Evolutionary conservation across 352 stramenopile genomes (phyloP).

Genomic region (Phytophthora hybrid): DNA sequence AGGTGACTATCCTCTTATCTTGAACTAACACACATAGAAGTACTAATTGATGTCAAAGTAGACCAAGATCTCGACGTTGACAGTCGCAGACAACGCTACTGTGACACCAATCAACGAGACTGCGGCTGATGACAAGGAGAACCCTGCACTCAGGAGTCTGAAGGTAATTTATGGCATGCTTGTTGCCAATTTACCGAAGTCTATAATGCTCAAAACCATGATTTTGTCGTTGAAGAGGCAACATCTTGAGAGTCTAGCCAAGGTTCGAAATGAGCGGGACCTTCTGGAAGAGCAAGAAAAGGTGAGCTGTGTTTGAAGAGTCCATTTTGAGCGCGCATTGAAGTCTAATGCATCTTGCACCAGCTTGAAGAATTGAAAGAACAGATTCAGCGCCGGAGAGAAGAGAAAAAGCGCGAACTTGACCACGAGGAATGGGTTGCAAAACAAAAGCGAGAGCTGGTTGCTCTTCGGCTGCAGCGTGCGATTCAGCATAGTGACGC

Average conservation of each 20-base stretch:
- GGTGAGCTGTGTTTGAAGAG: slow-evolving; percentile 25
- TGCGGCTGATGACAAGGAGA: slow-evolving; percentile 32
- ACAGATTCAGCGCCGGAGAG: slow-evolving; percentile 45
- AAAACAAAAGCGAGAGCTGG: slow-evolving; percentile 61
- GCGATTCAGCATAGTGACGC: slow-evolving; percentile 38
- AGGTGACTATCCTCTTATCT: slow-evolving; percentile 6
- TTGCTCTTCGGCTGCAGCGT: slow-evolving; percentile 52
- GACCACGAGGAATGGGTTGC: slow-evolving; percentile 61
- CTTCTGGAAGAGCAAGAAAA: slow-evolving; percentile 73
- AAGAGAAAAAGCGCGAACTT: slow-evolving; percentile 54
- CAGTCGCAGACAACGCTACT: slow-evolving; percentile 10
- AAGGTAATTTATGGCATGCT: slow-evolving; percentile 39
- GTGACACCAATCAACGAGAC: not conserved
- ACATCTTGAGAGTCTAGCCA: slow-evolving; percentile 53
- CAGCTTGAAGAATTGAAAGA: slow-evolving; percentile 64
- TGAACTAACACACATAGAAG: slow-evolving; percentile 1
- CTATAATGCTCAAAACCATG: not conserved
- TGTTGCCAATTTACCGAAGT: not conserved
- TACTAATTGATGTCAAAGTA: slow-evolving; percentile 42
- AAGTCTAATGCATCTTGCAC: not conserved
- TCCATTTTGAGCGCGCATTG: not conserved
- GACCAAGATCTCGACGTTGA: slow-evolving; percentile 38
- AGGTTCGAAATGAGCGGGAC: slow-evolving; percentile 62
- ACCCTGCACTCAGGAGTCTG: slow-evolving; percentile 40
- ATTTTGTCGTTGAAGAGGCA: slow-evolving; percentile 29